Evolutionary conservation across 306 rosid genomes (phyloP), one percentile per base, ranked within the genome.

Genomic region (Vicia faba): DNA sequence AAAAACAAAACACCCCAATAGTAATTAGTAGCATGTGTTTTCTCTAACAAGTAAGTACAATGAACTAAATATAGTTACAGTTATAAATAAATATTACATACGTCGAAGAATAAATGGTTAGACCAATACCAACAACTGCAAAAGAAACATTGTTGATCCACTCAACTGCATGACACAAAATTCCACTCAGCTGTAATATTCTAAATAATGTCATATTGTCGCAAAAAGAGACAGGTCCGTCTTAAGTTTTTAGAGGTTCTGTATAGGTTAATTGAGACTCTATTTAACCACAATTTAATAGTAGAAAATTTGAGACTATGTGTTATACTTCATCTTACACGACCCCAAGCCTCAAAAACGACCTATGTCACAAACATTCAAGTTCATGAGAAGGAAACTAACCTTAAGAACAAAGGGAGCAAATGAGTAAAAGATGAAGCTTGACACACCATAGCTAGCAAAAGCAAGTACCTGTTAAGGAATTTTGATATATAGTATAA

Each of bases 61-160:
- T 48, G 5, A 46, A 46, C 8, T 48, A 1, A n/a, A n/a, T n/a
- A n/a, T 13, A 13, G 50, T 19, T 50, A 50, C 14, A 53, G 1
- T 12, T 55, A 55, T 20, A 29, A 57, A 16, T 31, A 33, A 33
- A 33, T 33, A 33, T 5, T 33, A 29, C 88, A 12, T 83, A 83
- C 95, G 69, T 69, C 62, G 66, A n/a, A 46, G 87, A 85, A 75
- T 88, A 85, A 43, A 85, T 55, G 41, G 83, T 13, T 50, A 88
- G 84, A 1, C 95, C 91, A 33, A 83, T 40, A 15, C 71, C 83
- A 7, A 79, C 85, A 28, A 73, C 0, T 11, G 76, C 66, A 25
- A 85, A 88, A 8, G 95, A 71, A 73, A 78, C 79, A 78, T 73
- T 10, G 79, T 4, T 12, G 79, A 74, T 72, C 79, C 82, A 4